phyloP scores from a whole-genome alignment of 1,139 yeast genomes.

The Debaryomycetaceae sp. region DNA sequence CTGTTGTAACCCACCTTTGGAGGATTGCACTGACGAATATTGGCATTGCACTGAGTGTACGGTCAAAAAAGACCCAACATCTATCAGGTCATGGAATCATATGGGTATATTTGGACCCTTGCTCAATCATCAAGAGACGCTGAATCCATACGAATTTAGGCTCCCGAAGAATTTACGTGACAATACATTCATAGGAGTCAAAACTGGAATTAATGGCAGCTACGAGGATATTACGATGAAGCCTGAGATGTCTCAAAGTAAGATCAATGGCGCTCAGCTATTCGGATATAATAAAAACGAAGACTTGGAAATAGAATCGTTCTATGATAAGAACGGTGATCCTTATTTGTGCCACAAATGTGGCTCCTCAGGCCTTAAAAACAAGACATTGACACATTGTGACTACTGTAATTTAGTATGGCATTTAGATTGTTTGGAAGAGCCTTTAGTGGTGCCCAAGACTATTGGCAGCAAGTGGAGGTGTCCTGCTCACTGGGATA shows the following conservation, averaged over 20 bases:
- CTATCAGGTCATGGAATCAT: slow-evolving; percentile 30
- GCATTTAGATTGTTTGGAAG: slow-evolving; percentile 86
- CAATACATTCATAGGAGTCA: slow-evolving; percentile 65
- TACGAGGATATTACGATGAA: slow-evolving; percentile 61
- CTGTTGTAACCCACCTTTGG: slow-evolving; percentile 88
- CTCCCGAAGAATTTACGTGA: slow-evolving; percentile 70
- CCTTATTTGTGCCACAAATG: slow-evolving; percentile 76
- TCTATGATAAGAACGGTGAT: slow-evolving; percentile 61
- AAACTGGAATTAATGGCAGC: slow-evolving; percentile 66
- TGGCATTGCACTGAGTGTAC: slow-evolving; percentile 86
- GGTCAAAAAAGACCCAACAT: slow-evolving; percentile 27
- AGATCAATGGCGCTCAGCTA: slow-evolving; percentile 38
- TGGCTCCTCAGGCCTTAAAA: slow-evolving; percentile 59
- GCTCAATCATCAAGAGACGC: slow-evolving; percentile 51
- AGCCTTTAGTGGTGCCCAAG: slow-evolving; percentile 74
- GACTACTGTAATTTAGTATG: slow-evolving; percentile 85
- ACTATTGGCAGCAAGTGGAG: slow-evolving; percentile 84
- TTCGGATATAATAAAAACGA: slow-evolving; percentile 36
- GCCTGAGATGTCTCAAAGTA: slow-evolving; percentile 42
- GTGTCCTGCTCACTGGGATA: slow-evolving; percentile 85
- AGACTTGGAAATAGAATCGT: slow-evolving; percentile 59
- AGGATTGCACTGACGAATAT: slow-evolving; percentile 78
- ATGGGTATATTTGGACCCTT: slow-evolving; percentile 64
- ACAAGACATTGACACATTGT: slow-evolving; percentile 63
- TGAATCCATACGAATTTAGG: slow-evolving; percentile 71